These are phyloP conservation scores for Obelidium mucronatum DNA, from an alignment of 192 early-diverging fungal genomes.

Conservation along the genomic window DNA sequence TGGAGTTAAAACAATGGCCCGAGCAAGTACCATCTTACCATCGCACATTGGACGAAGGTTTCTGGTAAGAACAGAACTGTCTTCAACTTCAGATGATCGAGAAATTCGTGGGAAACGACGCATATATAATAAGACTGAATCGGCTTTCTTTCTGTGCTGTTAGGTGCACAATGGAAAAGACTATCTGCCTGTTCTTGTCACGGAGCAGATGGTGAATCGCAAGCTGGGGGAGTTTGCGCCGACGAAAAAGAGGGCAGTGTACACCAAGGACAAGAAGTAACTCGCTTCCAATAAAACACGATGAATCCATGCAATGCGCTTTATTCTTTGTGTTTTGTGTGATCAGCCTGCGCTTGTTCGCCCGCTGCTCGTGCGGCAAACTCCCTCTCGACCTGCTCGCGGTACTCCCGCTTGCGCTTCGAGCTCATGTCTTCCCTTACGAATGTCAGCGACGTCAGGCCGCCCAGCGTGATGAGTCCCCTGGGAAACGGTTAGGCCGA, in stretches of 20 bases:
- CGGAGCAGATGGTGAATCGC: conserved; percentile 93
- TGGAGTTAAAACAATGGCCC: conserved; percentile 73
- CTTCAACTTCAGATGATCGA: no score
- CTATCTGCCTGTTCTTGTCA: conserved; percentile 82
- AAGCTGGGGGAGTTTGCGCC: conserved; percentile 95
- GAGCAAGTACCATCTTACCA: conserved; percentile 90
- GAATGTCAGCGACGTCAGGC: neutral
- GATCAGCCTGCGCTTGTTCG: no score
- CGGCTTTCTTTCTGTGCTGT: no score
- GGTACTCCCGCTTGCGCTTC: neutral
- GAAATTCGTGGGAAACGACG: no score
- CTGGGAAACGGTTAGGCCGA: no score
- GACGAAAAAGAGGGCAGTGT: conserved; percentile 87
- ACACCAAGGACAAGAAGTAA: no score
- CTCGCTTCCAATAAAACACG: no score
- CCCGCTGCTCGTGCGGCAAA: no score
- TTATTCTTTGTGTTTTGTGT: no score
- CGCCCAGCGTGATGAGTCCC: neutral
- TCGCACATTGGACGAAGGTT: conserved; percentile 87
- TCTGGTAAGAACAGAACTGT: no score
- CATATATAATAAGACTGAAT: no score
- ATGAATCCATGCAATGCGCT: no score
- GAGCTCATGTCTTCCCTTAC: neutral
- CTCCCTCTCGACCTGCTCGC: neutral
- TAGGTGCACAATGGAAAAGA: conserved; percentile 86